A percentile compares a stretch with the other conserved stretches of the same genome.
Conservation (phyloP, 495 filamentous ascomycete species). For the Talaromyces adpressus region DNA sequence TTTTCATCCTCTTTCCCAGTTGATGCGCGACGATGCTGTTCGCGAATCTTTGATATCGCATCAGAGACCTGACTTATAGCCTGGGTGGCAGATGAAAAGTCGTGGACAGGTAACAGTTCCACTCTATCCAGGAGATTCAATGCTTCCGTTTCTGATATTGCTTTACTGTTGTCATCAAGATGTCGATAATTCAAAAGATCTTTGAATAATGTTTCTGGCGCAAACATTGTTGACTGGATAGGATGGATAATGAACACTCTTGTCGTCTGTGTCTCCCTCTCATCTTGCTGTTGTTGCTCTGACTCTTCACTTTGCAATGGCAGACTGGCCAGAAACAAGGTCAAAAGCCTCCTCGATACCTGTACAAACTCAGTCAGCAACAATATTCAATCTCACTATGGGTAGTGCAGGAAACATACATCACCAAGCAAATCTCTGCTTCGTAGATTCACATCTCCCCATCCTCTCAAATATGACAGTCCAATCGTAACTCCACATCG, state of each 20-base stretch:
- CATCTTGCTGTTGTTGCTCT: slow-evolving; percentile 8
- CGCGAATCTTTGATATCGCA: slow-evolving; percentile 15
- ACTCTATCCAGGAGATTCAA: slow-evolving; percentile 30
- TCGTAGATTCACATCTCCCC: slow-evolving; percentile 7
- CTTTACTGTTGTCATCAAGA: slow-evolving; percentile 1
- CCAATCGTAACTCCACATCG: slow-evolving; percentile 29
- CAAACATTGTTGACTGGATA: slow-evolving; percentile 74
- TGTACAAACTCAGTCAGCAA: neutral
- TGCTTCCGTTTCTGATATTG: slow-evolving; percentile 24
- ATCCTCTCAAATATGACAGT: slow-evolving; percentile 26
- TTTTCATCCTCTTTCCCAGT: neutral
- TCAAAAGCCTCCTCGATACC: slow-evolving; percentile 2
- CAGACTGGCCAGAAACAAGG: neutral
- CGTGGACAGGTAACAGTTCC: slow-evolving; percentile 30
- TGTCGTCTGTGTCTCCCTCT: slow-evolving; percentile 8
- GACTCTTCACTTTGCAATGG: neutral
- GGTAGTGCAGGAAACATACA: neutral
- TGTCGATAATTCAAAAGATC: slow-evolving; percentile 14
- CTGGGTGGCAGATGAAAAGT: slow-evolving; percentile 25
- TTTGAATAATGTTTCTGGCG: slow-evolving; percentile 59
- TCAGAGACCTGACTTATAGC: slow-evolving; percentile 29
- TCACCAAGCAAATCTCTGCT: slow-evolving; percentile 7
- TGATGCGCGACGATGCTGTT: slow-evolving; percentile 8
- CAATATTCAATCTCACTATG: neutral
- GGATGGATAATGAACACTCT: slow-evolving; percentile 53